Conservation (phyloP, 345 rosid species). For the Camelina hispida region DNA sequence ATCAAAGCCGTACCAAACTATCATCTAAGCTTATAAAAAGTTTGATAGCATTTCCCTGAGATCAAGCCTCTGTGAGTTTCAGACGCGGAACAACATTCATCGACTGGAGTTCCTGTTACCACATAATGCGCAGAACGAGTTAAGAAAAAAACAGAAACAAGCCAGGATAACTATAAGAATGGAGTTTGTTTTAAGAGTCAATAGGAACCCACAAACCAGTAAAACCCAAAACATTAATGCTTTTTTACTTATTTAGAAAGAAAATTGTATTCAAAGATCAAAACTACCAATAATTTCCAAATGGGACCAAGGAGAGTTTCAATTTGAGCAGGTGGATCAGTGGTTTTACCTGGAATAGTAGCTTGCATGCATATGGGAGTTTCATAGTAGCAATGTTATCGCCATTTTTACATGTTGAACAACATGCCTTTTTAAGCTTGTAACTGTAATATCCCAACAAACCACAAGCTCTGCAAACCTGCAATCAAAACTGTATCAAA, state of each 20-base stretch:
- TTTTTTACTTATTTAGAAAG: neutral
- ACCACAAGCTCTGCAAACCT: constrained; percentile 93
- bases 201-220: neutral
- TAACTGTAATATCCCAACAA: constrained; percentile 85
- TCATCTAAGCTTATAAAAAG: neutral
- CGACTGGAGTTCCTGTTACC: constrained; percentile 78
- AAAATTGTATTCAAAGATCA: neutral
- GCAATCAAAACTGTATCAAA: constrained; percentile 21
- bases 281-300: neutral
- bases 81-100: constrained; percentile 84
- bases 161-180: neutral
- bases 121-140: neutral
- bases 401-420: constrained; percentile 83
- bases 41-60: neutral
- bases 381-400: constrained; percentile 80
- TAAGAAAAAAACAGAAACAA: constrained; percentile 5
- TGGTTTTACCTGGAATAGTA: constrained; percentile 70
- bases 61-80: constrained; percentile 61
- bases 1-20: neutral
- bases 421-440: constrained; percentile 73
- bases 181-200: neutral
- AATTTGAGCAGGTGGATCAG: neutral
- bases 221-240: neutral
- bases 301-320: constrained; percentile 1
- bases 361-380: constrained; percentile 96